Evolutionary conservation across 768 basidiomycete genomes (phyloP), one percentile per base, ranked within the genome.

Genomic region (Amanita pseudoporphyria): DNA sequence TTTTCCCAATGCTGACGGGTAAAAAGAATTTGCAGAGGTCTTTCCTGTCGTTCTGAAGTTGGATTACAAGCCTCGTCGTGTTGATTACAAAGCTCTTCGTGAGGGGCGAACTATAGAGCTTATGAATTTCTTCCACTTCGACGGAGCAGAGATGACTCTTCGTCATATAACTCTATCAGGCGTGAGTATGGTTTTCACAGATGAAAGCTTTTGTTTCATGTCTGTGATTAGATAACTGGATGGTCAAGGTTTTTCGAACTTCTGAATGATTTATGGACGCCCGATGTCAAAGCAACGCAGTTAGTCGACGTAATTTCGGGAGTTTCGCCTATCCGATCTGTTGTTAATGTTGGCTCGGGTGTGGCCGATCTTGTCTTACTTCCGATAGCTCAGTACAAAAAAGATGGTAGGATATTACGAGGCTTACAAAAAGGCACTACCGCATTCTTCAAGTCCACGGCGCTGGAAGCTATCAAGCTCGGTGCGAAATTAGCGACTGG

Each of bases 101-200:
- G 86, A 93, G 53, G 96, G 96, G 12, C 81, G 76, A 64, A 93
- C 92, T 0, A 95, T 95, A 53, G 96, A 99, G 61, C 67, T 99
- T 40, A 98, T 99, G 95, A 99, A 99, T 62, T 98, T 99, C 65
- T 99, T 99, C 83, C 94, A 98, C 67, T 99, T 98, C 56, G 96
- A 98, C 58, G 94, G 91, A 0, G 88, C 95, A 3, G 96, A 97
- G 65, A 98, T 99, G 92, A 96, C 93, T 0, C 65, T 99, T 46
- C 76, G 96, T 50, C 93, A 96, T 59, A 84, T 98, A 54, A 91
- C 89, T 14, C 63, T 98, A 28, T 80, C 84, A 52, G 96, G 96
- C 26, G 94, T 97, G 63, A 60, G 90, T 73, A 12, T 37, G 16
- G 14, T 54, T 33, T 28, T 37, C 14, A 24, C 12, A 21, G 36